Evolutionary conservation across 768 basidiomycete species (phyloP).

Genomic region (Suillus tomentosus): DNA sequence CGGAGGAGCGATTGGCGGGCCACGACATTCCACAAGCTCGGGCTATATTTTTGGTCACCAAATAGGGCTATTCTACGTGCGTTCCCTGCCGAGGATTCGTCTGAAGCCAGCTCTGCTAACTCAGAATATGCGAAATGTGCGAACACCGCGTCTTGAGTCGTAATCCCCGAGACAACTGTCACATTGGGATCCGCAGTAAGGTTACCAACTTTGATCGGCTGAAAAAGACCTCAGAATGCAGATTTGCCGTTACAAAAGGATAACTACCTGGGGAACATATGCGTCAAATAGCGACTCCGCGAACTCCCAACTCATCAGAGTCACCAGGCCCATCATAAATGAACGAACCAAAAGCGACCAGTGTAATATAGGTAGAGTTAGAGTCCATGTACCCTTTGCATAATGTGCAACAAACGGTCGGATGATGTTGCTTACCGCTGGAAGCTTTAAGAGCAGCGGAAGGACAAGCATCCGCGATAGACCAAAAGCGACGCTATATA

Average conservation of each 20-base stretch:
- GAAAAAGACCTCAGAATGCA: constrained; percentile 10
- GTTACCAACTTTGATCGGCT: constrained; percentile 52
- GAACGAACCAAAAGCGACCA: constrained; percentile 46
- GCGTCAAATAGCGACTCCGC: constrained; percentile 61
- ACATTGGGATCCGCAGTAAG: constrained; percentile 53
- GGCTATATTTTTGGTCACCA: constrained; percentile 65
- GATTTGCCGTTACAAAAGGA: neutral
- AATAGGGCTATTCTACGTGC: constrained; percentile 59
- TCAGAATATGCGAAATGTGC: constrained; percentile 71
- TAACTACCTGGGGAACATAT: constrained; percentile 55
- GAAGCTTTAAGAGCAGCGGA: constrained; percentile 57
- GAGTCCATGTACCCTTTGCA: constrained; percentile 54
- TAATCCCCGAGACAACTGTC: constrained; percentile 64
- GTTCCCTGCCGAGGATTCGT: constrained; percentile 40
- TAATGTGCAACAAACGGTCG: constrained; percentile 68
- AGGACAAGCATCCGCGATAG: constrained; percentile 46
- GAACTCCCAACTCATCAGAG: constrained; percentile 63
- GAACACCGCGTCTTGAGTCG: constrained; percentile 52
- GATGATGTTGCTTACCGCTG: constrained; percentile 51
- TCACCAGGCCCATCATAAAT: constrained; percentile 54
- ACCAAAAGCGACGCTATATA: constrained; percentile 49
- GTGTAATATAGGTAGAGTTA: constrained; percentile 51
- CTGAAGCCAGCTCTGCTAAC: constrained; percentile 52
- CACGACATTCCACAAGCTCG: constrained; percentile 64
- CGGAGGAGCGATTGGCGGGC: constrained; percentile 58